Evolutionary conservation across 2,329 filamentous ascomycete genomes (phyloP), one percentile per base, ranked within the genome.

Genomic region (Eutypa lata): DNA sequence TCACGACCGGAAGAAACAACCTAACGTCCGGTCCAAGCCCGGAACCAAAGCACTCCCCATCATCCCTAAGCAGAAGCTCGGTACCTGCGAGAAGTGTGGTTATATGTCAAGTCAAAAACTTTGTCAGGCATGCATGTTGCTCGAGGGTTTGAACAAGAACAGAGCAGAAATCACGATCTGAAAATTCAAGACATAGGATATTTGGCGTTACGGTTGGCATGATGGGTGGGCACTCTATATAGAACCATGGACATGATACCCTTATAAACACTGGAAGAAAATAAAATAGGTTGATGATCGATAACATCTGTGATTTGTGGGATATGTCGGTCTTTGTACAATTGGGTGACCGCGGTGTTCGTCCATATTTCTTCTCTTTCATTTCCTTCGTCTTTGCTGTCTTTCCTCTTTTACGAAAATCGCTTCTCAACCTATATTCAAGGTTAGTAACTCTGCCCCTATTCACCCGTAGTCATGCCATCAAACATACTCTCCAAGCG

Each of bases 91-190:
- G 65, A 87, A 84, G 49, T 99, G 94, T 63, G 94, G 94, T 14
- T 99, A 97, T 68, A 89, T 99, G 71, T 96, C 94, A 2, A 97
- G 92, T 63, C 94, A 99, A 71, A 82, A 84, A 28, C 83, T 97
- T 38, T 99, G 94, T 73, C 96, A 99, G 72, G 94, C 94, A 0
- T 99, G 94, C 68, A 88, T 86, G 56, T 76, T 99, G 44, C 80
- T 99, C 2, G 92, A 97, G 62, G 90, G 89, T 0, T 71, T 99
- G 47, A 99, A 99, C 68, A 97, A 94, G 72, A 87, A 86, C 60
- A 75, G 83, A 54, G 73, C 81, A 53, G 76, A 83, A 61, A 82
- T 86, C 56, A 68, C 74, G 63, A 77, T 83, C 73, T 82, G 71
- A 59, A 54, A 50, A 31, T 56, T 56, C 47, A 10, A 10, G 26